Evolutionary conservation across 257 asterid genomes (phyloP).

Genomic region (Fraxinus cuspidata): DNA sequence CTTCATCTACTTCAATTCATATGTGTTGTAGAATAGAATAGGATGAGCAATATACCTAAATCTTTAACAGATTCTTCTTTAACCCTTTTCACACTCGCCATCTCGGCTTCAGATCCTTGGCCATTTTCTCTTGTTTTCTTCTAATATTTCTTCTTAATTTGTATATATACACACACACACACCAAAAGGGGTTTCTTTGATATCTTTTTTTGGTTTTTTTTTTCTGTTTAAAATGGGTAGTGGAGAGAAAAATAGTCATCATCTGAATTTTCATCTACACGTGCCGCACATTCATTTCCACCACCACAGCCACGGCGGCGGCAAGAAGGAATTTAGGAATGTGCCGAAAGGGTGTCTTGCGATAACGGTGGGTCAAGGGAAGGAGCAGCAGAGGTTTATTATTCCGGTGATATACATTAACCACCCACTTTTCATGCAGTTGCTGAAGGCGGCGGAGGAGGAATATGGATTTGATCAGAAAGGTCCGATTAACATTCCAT

Average conservation of each 20-base stretch:
- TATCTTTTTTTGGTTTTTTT: too few relatives aligned
- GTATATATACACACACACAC: not conserved
- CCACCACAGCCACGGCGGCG: constrained; percentile 31
- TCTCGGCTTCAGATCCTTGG: constrained; percentile 92
- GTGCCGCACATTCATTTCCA: constrained; percentile 46
- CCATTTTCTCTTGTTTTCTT: constrained; percentile 51
- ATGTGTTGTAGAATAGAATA: constrained; percentile 28
- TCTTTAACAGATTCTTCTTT: constrained; percentile 74
- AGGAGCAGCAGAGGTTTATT: constrained; percentile 49
- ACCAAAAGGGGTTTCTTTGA: not conserved
- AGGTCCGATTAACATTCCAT: constrained; percentile 66
- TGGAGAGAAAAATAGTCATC: constrained; percentile 50
- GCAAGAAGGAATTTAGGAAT: constrained; percentile 20
- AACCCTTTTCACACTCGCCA: constrained; percentile 69
- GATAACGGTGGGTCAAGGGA: constrained; percentile 57
- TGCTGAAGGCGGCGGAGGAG: constrained; percentile 65
- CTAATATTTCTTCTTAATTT: constrained; percentile 18
- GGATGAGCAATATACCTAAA: constrained; percentile 69
- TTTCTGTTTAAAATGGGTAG: constrained; percentile 41
- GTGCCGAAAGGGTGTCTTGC: constrained; percentile 57
- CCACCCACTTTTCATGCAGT: constrained; percentile 60
- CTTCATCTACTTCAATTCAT: constrained; percentile 18
- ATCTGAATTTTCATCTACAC: constrained; percentile 44
- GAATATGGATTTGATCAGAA: constrained; percentile 66
- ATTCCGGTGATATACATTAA: constrained; percentile 62